Evolutionary conservation across 2,329 filamentous ascomycete species (phyloP).

Genomic region (Dothideomycetidae sp.): DNA sequence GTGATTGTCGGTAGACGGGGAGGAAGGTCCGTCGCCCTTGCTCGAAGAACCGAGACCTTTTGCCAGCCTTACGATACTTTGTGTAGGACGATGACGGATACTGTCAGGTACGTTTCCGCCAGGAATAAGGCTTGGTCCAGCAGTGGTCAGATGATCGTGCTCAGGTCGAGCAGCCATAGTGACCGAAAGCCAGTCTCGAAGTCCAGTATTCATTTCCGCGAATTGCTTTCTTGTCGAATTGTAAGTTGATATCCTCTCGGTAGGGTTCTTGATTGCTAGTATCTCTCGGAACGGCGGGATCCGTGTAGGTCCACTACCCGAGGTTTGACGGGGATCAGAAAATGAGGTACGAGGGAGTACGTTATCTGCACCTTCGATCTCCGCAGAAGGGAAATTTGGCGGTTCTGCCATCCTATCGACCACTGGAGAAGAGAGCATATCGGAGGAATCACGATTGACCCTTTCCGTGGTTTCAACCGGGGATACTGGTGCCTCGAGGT

Average conservation of each 20-base stretch:
- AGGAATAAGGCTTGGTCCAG: conserved; percentile 8
- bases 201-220: conserved; percentile 56
- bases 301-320: conserved; percentile 18
- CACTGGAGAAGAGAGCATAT: background rate
- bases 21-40: conserved; percentile 5
- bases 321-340: background rate
- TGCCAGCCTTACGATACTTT: conserved; percentile 17
- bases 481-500: background rate
- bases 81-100: conserved; percentile 15
- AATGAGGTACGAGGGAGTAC: background rate
- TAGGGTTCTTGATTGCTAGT: conserved; percentile 47
- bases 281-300: conserved; percentile 62
- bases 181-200: conserved; percentile 45
- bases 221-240: conserved; percentile 58
- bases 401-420: background rate
- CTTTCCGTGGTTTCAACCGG: background rate
- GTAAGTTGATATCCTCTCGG: conserved; percentile 60
- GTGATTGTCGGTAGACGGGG: conserved; percentile 1
- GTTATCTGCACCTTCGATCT: background rate
- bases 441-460: background rate
- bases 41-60: conserved; percentile 10
- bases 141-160: conserved; percentile 27
- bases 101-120: conserved; percentile 2
- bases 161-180: conserved; percentile 39
- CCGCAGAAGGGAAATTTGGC: background rate